Base-by-base conservation (phyloP, 331 rosid species). In the Saraca asoca region DNA sequence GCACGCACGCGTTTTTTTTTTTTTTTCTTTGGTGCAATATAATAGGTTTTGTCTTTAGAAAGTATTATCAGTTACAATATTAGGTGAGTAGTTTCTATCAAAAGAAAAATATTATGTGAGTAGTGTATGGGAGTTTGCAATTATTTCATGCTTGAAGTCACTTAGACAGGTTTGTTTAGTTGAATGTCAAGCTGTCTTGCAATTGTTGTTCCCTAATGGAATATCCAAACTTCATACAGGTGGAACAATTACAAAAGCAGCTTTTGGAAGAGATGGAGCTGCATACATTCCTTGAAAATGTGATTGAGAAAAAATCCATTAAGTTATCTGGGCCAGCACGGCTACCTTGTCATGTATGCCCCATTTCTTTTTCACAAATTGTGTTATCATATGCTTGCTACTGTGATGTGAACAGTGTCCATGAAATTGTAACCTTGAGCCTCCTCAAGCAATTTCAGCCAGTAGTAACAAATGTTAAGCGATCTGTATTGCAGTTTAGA, bases 211-310 rank as follows among this genome's bases (percentile, higher is more conserved):
- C 69, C 81, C 44, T 51, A 31, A 75, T 73, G 57, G 41, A 54
- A 63, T 52, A 34, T 59, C 54, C 70, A 49, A 33, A 18, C 54
- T 68, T 51, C 4, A 7, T 15, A 33, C 62, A 88, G 95, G 88
- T 88, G 59, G 80, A 75, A 68, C 79, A 64, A 71, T 78, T 88
- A 41, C 81, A 78, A 60, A 74, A 72, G 51, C 71, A 82, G 69
- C 72, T 88, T 71, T 78, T 42, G n/a, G 76, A 88, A 78, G 95
- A 88, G 81, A 50, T 80, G 50, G 88, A 85, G 45, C 79, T 88
- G 68, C 88, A 82, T 62, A 64, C 71, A 49, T 74, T 80, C 34
- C 76, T 88, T 55, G 82, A 82, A 69, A 79, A 74, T 79, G 85
- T 81, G 37, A 62, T 79, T 42, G 82, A 82, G 53, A 76, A 82